Evolutionary conservation across 345 rosid genomes (phyloP).

Genomic region (Citrus hindsii): DNA sequence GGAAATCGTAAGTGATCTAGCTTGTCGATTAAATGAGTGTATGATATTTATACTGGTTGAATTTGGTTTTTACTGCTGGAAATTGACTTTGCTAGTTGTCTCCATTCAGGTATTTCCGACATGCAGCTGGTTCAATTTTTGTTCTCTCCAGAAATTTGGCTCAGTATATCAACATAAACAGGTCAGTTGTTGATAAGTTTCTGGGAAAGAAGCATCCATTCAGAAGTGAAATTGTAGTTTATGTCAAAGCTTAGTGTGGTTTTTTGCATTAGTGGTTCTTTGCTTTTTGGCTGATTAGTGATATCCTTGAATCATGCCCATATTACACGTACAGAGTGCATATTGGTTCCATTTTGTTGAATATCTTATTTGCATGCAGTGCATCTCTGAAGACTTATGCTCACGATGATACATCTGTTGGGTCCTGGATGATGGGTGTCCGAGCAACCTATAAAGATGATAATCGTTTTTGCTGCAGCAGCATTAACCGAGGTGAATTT

Average conservation of each 20-base stretch:
- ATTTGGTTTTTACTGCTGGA: neutral
- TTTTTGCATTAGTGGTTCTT: neutral
- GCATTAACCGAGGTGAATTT: slow-evolving; percentile 77
- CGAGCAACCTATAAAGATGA: slow-evolving; percentile 89
- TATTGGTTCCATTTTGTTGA: neutral
- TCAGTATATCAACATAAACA: slow-evolving; percentile 78
- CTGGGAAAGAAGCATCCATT: neutral
- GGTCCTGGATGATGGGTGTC: slow-evolving; percentile 98
- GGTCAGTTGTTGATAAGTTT: slow-evolving; percentile 41
- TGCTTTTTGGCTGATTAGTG: neutral
- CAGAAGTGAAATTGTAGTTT: neutral
- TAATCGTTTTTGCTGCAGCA: slow-evolving; percentile 81
- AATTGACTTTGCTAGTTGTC: slow-evolving; percentile 4
- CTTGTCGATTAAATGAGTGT: neutral
- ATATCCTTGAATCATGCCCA: neutral
- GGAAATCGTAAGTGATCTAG: slow-evolving; percentile 76
- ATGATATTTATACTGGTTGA: neutral
- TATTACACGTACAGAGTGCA: neutral
- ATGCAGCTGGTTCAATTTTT: slow-evolving; percentile 68
- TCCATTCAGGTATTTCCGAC: slow-evolving; percentile 78
- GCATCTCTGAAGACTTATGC: slow-evolving; percentile 88
- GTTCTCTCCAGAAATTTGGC: slow-evolving; percentile 85
- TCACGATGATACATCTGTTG: slow-evolving; percentile 75
- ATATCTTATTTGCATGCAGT: slow-evolving; percentile 38
- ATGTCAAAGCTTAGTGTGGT: neutral